Evolutionary conservation across 2,329 filamentous ascomycete genomes (phyloP).

Genomic region (Waltergamsia citrina): DNA sequence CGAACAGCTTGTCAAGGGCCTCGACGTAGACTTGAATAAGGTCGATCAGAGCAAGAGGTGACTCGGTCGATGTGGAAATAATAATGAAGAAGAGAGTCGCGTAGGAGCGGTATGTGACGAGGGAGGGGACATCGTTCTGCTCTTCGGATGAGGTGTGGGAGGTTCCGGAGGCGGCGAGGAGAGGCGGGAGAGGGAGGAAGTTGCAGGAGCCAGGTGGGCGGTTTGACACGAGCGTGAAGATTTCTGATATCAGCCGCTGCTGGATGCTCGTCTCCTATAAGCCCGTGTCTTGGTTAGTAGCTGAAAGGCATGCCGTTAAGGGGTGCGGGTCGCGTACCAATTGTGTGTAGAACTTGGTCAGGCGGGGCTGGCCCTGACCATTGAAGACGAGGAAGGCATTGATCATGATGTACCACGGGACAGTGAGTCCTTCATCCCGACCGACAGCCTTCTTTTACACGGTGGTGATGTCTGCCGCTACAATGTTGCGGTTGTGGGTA

Average conservation of each 20-base stretch:
- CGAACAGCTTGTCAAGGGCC: constrained; percentile 86
- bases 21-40: constrained; percentile 98
- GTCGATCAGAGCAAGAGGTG: constrained; percentile 88
- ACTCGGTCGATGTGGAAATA: constrained; percentile 94
- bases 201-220: constrained; percentile 90
- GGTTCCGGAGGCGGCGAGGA: constrained; percentile 54
- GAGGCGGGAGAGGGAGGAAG: constrained; percentile 73
- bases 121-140: constrained; percentile 81
- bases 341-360: constrained; percentile 98
- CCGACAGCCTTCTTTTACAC: too few species aligned
- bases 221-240: constrained; percentile 91
- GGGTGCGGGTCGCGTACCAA: constrained; percentile 43
- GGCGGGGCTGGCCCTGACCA: constrained; percentile 88
- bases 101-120: constrained; percentile 97
- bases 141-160: constrained; percentile 55
- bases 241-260: constrained; percentile 92
- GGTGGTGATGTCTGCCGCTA: too few species aligned
- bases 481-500: too few species aligned
- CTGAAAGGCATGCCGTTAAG: not conserved
- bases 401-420: constrained; percentile 87
- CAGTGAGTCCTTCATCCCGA: too few species aligned
- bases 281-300: not conserved
- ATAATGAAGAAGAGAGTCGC: constrained; percentile 98
- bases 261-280: constrained; percentile 89
- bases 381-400: constrained; percentile 99